phyloP scores from a whole-genome alignment of 192 early-diverging fungal species.

The Backusella westeae region DNA sequence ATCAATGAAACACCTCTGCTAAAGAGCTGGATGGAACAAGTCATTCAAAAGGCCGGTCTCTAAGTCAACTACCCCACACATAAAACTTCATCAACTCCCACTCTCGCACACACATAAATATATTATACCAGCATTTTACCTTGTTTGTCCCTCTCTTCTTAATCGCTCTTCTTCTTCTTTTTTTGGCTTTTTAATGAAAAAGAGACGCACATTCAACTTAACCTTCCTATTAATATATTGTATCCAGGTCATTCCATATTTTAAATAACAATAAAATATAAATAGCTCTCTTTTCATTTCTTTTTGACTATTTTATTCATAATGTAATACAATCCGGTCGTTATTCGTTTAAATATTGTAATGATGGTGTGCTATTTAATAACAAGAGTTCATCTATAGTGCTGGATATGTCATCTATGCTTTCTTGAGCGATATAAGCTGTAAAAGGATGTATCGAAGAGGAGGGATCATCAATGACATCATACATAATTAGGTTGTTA shows the following conservation, averaged over 20 bases:
- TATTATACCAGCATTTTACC: constrained; percentile 1
- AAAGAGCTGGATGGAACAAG: constrained; percentile 7
- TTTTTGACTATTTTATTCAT: no score
- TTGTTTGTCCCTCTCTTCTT: not conserved
- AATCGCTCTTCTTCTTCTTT: not conserved
- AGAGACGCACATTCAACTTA: not conserved
- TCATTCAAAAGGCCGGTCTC: not conserved
- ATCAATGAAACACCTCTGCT: constrained; percentile 2
- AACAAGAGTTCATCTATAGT: not conserved
- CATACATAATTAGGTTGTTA: no score
- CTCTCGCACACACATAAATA: not conserved
- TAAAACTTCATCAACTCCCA: not conserved
- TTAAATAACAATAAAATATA: not conserved
- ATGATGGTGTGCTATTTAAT: not conserved
- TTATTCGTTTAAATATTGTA: not conserved
- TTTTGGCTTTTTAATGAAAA: not conserved
- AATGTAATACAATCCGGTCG: no score
- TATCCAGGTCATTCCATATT: not conserved
- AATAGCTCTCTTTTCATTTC: no score
- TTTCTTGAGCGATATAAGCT: not conserved
- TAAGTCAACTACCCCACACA: not conserved
- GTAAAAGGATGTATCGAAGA: no score
- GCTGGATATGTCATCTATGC: not conserved
- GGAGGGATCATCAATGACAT: no score
- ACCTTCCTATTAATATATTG: not conserved